Base-by-base conservation (phyloP, 805 yeast genomes). In the Kazachstania kunashirensis region DNA sequence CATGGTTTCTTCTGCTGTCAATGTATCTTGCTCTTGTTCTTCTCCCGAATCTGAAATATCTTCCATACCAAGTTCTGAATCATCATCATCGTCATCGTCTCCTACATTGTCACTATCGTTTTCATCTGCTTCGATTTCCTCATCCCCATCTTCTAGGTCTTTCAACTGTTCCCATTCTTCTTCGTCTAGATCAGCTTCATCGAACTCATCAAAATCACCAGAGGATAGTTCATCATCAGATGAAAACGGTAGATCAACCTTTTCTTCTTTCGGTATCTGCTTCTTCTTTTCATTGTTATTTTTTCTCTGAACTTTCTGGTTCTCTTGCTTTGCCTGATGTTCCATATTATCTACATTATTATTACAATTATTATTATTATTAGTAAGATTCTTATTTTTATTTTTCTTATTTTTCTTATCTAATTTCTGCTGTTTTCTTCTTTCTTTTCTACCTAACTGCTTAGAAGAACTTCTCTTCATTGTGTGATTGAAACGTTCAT, bases 181-280 rank as follows among this genome's bases (percentile, higher is more conserved):
- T 33, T 56, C 61, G 35, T 59, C 59, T 19, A 53, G 45, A 27
- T 60, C 66, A 13, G 59, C 59, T 29, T 63, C 71, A 31, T 62
- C 62, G 33, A 60, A 64, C 3, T 60, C 66, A 36, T 66, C 73
- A 29, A 66, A 69, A 36, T 68, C 68, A 3, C 61, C 67, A 8
- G 63, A 62, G 14, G 64, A 59, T 29, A 63, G 47, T 28, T 65
- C 70, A 41, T 65, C 70, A 47, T 64, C 69, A 6, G 63, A 55
- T 3, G 68, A 63, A 44, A 61, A 62, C 21, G 65, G 63, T 16
- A 56, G 51, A 20, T 54, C 50, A 7, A 6, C 48, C 1, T 47
- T 58, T 12, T 55, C 59, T 5, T 47, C 46, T n/a, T 15, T 23
- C n/a, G n/a, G n/a, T n/a, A n/a, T n/a, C n/a, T n/a, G n/a, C n/a